Base-by-base conservation (phyloP, 805 yeast genomes). In the Cyberlindnera bimundalis region DNA sequence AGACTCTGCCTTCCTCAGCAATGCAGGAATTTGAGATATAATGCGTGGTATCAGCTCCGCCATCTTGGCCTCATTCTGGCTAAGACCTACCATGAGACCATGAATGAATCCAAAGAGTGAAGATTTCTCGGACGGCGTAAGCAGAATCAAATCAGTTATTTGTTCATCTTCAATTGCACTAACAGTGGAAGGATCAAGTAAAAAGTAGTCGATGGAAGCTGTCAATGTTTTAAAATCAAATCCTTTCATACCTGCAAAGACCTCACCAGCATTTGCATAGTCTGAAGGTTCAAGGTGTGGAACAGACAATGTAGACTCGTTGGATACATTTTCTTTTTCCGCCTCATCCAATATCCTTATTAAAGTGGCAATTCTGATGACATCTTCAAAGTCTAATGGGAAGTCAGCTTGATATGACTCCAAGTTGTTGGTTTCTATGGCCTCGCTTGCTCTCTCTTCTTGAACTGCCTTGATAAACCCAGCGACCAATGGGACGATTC, bases 391-490 rank as follows among this genome's bases (percentile, higher is more conserved):
- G 41, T 64, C 63, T 20, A 68, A 27, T 11, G 55, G 42, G 23
- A 60, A 40, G 0, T 32, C 27, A 23, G 45, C 46, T 30, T 59
- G 48, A 1, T 47, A 17, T 2, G 55, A 45, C 3, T 65, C 59
- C 19, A 74, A 47, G 5, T 60, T 52, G 39, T 61, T 58, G 11
- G 61, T 52, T 32, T 71, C 78, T 17, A 61, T 25, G 13, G 61
- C 58, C 4, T 68, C 73, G 6, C 58, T 52, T 6, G 64, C 56
- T 16, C 59, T 56, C 14, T 73, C 76, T 6, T 51, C 51, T 40
- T 73, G 76, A 18, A 72, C 68, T 7, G 63, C 46, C 7, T 70
- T 60, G 16, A 81, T 60, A 48, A 85, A 79, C 45, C 67, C 77
- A 10, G 83, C 76, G 10, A 79, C 65, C 37, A 82, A 81, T 15